These are phyloP conservation scores for Amphibolis antarctica DNA, from an alignment of 106 monocot species.

Conservation along the genomic window DNA sequence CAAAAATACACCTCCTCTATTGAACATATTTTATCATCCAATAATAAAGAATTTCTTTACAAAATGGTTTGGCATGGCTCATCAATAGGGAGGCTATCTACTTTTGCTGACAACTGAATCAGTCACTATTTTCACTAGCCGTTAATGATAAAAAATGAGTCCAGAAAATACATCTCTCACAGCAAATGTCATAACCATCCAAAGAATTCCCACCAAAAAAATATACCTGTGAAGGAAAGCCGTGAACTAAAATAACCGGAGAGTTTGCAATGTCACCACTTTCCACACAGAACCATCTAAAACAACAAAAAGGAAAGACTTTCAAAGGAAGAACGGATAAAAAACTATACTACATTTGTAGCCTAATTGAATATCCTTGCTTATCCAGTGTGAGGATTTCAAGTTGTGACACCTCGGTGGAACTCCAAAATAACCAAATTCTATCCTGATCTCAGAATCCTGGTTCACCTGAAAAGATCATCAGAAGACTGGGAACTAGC, in stretches of 20 bases:
- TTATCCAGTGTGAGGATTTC: constrained; percentile 22
- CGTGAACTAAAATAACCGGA: constrained; percentile 58
- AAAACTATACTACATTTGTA: constrained; percentile 4
- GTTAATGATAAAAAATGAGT: too few species aligned
- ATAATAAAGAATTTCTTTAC: too few species aligned
- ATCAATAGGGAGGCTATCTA: too few species aligned
- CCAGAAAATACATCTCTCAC: not conserved
- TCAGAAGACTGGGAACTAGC: constrained; percentile 54
- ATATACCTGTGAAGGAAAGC: constrained; percentile 84
- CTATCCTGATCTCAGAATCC: not conserved
- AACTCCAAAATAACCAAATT: constrained; percentile 28
- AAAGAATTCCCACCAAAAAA: not conserved
- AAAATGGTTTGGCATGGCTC: too few species aligned
- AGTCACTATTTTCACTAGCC: too few species aligned
- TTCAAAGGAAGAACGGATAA: not conserved
- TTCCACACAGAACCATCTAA: constrained; percentile 94
- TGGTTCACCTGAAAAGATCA: constrained; percentile 83
- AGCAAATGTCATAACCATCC: not conserved
- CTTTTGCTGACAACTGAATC: too few species aligned
- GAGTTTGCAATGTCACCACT: constrained; percentile 50
- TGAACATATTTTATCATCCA: too few species aligned
- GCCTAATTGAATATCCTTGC: constrained; percentile 7
- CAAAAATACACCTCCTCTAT: too few species aligned
- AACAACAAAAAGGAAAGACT: not conserved
- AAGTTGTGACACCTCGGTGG: constrained; percentile 7